Evolutionary conservation across 2,329 filamentous ascomycete species (phyloP), one percentile per base, ranked within the genome.

Genomic region (Elsinoe necatrix): DNA sequence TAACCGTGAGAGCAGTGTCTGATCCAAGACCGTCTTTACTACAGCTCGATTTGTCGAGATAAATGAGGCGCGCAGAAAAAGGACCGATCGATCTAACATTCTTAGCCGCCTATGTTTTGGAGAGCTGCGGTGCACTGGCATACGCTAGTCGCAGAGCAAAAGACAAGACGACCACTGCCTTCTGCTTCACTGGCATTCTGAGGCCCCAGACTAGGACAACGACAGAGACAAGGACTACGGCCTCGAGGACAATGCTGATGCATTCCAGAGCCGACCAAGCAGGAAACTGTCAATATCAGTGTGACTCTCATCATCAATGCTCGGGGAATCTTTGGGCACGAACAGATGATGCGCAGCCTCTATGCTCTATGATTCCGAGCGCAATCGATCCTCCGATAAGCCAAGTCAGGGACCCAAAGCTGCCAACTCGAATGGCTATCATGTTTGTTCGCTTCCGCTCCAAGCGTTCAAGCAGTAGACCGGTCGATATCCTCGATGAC

Each of bases 171-270:
- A 52, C 48, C 6, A 52, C 31, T 3, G 18, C 31, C 31, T 52
- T 52, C 18, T 52, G 48, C 31, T 52, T 52, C n/a, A 14, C 18
- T 12, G 48, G 14, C 48, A 52, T 37, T n/a, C 16, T 35, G n/a
- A 52, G 31, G 21, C 39, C 48, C 48, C 48, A 52, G 14, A 52
- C 34, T 11, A 52, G 48, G 11, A 52, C 29, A 16, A 52, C 34
- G 9, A 52, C 48, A 25, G 21, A 21, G 16, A 27, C 11, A n/a
- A 52, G 29, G n/a, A 39, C 31, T 11, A 39, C n/a, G 14, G 25
- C 8, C 18, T 52, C 48, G 29, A 52, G 31, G 12, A 52, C 8
- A 8, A 52, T 37, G 29, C 48, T 39, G 34, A 39, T 25, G 11
- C 27, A 18, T 18, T 52, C 48, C 31, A 52, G 18, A 9, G 14